Evolutionary conservation across 805 yeast species (phyloP), one percentile per base, ranked within the genome.

Genomic region (Blastobotrys attinorum): DNA sequence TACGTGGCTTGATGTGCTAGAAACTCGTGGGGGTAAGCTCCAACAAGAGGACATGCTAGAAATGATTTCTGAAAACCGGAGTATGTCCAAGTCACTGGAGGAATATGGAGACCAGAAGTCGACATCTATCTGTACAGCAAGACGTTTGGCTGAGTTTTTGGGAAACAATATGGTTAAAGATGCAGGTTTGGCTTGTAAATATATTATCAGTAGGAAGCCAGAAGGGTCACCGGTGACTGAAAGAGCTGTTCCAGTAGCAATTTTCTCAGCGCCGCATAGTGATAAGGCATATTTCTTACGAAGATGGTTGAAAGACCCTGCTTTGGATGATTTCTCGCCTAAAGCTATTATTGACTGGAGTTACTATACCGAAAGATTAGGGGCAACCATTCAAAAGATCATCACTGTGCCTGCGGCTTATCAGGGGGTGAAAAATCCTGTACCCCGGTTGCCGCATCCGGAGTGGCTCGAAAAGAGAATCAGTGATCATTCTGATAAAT

Each of bases 91-190:
- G 58, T 77, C 95, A 22, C 69, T 92, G 51, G 83, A 76, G 15
- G 97, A 90, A 58, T 92, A 92, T 56, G 97, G 79, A 6, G 75
- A 73, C 22, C 96, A 87, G 59, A 92, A 94, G 58, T 86, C 96
- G 0, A 87, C 97, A 0, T 86, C 97, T 0, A 90, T 94, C 50
- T 88, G 97, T 0, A 92, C 98, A 0, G 98, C 98, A 0, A 79
- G 74, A 51, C 73, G 99, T 55, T 68, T 92, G 42, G 96, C 96
- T 46, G 97, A 92, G 54, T 90, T 92, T 59, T 71, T 92, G 52
- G 98, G 98, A 11, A 88, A 82, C 50, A 96, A 88, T 53, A 90
- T 90, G 95, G 94, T 88, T 2, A 89, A 87, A 56, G 97, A 88
- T 63, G 88, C 89, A 47, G 97, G 98, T 49, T 74, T 92, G 47